phyloP scores from a whole-genome alignment of 2,329 filamentous ascomycete species.

The Aspergillus proliferans region DNA sequence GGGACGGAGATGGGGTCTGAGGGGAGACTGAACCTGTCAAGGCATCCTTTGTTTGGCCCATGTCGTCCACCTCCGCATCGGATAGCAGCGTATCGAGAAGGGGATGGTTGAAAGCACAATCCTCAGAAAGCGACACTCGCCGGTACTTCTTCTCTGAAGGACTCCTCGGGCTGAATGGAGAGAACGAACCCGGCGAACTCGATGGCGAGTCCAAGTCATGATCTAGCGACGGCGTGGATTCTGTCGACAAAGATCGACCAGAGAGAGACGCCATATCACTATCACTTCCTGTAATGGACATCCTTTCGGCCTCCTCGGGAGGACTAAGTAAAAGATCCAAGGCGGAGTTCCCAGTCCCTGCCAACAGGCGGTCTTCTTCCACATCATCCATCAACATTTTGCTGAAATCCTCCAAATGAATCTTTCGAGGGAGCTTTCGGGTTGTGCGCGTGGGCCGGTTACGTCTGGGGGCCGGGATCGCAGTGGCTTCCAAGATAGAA shows the following conservation, averaged over 20 bases:
- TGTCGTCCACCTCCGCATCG: constrained; percentile 17
- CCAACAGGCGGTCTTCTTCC: constrained; percentile 39
- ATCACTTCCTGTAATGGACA: constrained; percentile 32
- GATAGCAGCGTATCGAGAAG: constrained; percentile 37
- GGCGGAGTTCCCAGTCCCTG: constrained; percentile 39
- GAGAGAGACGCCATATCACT: constrained; percentile 38
- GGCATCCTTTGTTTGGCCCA: constrained; percentile 4
- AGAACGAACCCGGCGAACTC: constrained; percentile 39
- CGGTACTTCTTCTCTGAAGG: constrained; percentile 39
- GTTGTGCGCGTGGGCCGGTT: constrained; percentile 34
- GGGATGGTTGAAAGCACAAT: constrained; percentile 54
- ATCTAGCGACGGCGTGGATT: constrained; percentile 52
- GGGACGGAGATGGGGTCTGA: constrained; percentile 21
- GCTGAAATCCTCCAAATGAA: constrained; percentile 47
- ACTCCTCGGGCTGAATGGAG: constrained; percentile 33
- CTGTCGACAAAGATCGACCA: constrained; percentile 49
- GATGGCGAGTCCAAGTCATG: constrained; percentile 45
- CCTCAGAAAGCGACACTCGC: constrained; percentile 47
- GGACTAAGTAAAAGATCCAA: constrained; percentile 53
- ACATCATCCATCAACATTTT: constrained; percentile 51
- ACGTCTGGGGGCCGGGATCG: constrained; percentile 49
- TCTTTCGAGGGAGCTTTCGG: constrained; percentile 31
- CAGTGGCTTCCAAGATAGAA: constrained; percentile 53
- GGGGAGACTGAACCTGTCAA: constrained; percentile 7
- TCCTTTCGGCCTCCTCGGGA: constrained; percentile 40